Base-by-base conservation (phyloP, 768 basidiomycete genomes). In the Floccularia luteovirens region DNA sequence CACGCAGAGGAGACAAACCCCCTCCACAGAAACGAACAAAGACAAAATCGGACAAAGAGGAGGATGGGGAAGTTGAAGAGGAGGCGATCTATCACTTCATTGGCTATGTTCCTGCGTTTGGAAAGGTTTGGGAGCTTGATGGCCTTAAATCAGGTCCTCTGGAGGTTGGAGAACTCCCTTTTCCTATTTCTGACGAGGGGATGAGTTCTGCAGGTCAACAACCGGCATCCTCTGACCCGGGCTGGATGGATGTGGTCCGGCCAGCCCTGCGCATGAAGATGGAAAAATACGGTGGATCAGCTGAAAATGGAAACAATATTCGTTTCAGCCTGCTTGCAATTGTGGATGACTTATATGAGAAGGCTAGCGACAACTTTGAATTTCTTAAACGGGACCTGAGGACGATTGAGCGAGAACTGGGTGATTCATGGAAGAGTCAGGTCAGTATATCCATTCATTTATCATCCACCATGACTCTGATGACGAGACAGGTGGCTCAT, bases 101-200 rank as follows among this genome's bases (percentile, higher is more conserved):
- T 43, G 77, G 75, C 7, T 82, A 79, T 48, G 74, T 80, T 24
- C 78, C 76, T 3, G 71, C 69, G 1, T 59, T 69, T 48, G 77
- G 77, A 5, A 77, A 78, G 46, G 77, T 80, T n/a, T 82, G 78
- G 78, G 78, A 82, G 54, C 67, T 82, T 38, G 77, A 81, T 50
- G 79, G 79, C 10, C 64, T 81, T 39, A 77, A 76, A 43, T 64
- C 70, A 1, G 78, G 75, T 0, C 77, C 79, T 4, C 59, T 82
- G 6, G 77, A 79, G 53, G 77, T 81, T 17, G 78, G 78, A 27
- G 77, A 78, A 48, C 51, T 79, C n/a, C 52, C 61, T 12, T 33
- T 28, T 31, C 52, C 61, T 12, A 35, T 28, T 31, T 33, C 41
- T 10, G 8, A 39, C 19, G 12, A 31, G 14, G 23, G 11, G 11